phyloP scores from a whole-genome alignment of 345 rosid genomes.

The Hibiscus trionum region DNA sequence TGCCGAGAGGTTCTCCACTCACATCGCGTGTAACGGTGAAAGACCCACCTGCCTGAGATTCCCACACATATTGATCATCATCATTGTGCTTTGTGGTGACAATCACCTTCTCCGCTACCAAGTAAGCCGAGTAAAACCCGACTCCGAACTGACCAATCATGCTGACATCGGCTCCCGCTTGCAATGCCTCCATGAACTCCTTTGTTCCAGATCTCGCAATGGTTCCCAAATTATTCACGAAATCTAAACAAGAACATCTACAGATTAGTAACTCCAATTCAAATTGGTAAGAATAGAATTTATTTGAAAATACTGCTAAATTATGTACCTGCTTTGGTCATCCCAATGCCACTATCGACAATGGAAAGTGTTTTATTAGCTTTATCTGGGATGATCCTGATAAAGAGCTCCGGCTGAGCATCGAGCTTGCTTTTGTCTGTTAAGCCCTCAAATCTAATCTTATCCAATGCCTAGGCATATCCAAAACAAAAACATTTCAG shows the following conservation, averaged over 20 bases:
- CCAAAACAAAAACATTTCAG: background rate
- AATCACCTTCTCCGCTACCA: conserved; percentile 36
- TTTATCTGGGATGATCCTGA: conserved; percentile 32
- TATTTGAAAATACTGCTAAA: background rate
- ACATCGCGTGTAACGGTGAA: conserved; percentile 32
- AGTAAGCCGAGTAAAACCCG: conserved; percentile 28
- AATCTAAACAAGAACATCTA: background rate
- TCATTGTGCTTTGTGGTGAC: conserved; percentile 35
- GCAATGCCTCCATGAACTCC: conserved; percentile 18
- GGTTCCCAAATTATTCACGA: conserved; percentile 15
- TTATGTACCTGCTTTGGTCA: conserved; percentile 34
- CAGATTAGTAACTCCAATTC: background rate
- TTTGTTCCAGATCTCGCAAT: conserved; percentile 13
- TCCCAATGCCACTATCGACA: conserved; percentile 33
- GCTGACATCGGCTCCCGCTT: conserved; percentile 15
- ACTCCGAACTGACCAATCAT: conserved; percentile 19
- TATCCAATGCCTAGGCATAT: conserved; percentile 27
- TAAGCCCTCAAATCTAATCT: conserved; percentile 34
- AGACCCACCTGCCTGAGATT: conserved; percentile 40
- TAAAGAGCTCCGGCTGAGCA: conserved; percentile 35
- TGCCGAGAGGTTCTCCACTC: conserved; percentile 32
- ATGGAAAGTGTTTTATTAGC: conserved; percentile 26
- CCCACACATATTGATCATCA: conserved; percentile 36
- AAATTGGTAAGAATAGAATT: background rate
- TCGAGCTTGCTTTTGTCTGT: conserved; percentile 19